Base-by-base conservation (phyloP, 2,329 filamentous ascomycete genomes). In the Cytospora chrysosperma region DNA sequence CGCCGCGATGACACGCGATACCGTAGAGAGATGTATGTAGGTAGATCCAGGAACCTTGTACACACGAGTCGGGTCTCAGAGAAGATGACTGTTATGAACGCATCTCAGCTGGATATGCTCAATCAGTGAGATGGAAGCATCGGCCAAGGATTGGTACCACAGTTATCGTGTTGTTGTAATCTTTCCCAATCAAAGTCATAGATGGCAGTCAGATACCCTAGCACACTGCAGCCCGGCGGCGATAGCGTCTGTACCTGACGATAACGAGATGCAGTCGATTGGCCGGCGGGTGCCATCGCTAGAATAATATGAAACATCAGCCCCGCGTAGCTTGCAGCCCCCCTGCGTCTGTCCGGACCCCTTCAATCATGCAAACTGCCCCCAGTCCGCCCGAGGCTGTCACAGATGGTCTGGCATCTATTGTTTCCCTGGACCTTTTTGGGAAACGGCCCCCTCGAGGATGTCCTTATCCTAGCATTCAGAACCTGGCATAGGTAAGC, bases 221-320 rank as follows among this genome's bases (percentile, higher is more conserved):
- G 37, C 37, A 40, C 37, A n/a, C 37, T 40, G 37, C 37, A 40
- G 6, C 37, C 37, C 37, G 9, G 19, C 37, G 37, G 17, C 37
- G 37, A 40, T 5, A 6, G 37, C 37, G 37, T 40, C 15, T 15
- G 50, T 10, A 51, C 50, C 40, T 60, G 58, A 43, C 51, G 51
- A 24, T 55, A 55, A 49, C 37, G 37, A 61, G 37, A 37, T 24
- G 51, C 10, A 28, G 37, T 55, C 59, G 51, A 61, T 61, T 61
- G 59, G 59, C 51, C 59, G 49, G 9, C 32, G 37, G 40, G 49
- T n/a, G 59, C 37, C 59, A 55, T 40, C 51, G 59, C 43, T 47
- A 61, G 59, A 21, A 43, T 13, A 49, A 61, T 15, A 43, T 61
- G 59, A 61, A 61, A 61, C 59, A 61, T 34, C 28, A 61, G 27